Base-by-base conservation (phyloP, 805 yeast genomes). In the Zygosaccharomyces gambellarensis region DNA sequence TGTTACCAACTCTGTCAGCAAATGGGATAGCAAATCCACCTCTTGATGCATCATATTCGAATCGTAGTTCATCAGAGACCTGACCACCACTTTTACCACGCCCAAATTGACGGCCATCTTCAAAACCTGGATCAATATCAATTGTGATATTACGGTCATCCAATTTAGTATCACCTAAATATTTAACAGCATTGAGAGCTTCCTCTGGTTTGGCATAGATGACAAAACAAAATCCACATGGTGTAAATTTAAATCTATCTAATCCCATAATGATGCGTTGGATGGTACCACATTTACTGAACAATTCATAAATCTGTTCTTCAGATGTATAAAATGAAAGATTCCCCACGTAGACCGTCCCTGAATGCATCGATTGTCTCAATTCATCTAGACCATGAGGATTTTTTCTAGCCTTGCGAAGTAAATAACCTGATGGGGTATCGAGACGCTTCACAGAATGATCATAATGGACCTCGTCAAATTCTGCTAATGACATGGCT, bases 161-260 rank as follows among this genome's bases (percentile, higher is more conserved):
- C 46, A 94, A 77, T 60, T 83, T 83, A 0, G 96, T 89, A 47
- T 82, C 84, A 57, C 87, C 83, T 44, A 94, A 71, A 61, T 82
- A 92, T 65, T 89, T 87, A 63, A 92, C 80, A 2, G 97, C 87
- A 55, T 85, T 81, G 46, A 90, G 72, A 1, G 97, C 89, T 44
- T 87, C 90, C 44, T 76, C 75, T 39, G 83, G 82, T 27, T 72
- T 67, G 47, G 77, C 78, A 65, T 83, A 94, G 41, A 89, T 85
- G 36, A 94, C 90, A 64, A 94, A 94, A 64, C 97, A 90, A 67
- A 94, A 92, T 14, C 99, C 98, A 64, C 98, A 90, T 1, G 99
- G 99, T 1, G 97, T 90, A 60, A 84, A 81, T 57, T 87, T 85
- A 64, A 84, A 83, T 56, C 97, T 77, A 66, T 94, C 97, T 32